Percentiles rank a stretch among this genome's conserved stretches.
Conservation (phyloP, 164 flowering plant genomes). For the Liquidambar formosana region DNA sequence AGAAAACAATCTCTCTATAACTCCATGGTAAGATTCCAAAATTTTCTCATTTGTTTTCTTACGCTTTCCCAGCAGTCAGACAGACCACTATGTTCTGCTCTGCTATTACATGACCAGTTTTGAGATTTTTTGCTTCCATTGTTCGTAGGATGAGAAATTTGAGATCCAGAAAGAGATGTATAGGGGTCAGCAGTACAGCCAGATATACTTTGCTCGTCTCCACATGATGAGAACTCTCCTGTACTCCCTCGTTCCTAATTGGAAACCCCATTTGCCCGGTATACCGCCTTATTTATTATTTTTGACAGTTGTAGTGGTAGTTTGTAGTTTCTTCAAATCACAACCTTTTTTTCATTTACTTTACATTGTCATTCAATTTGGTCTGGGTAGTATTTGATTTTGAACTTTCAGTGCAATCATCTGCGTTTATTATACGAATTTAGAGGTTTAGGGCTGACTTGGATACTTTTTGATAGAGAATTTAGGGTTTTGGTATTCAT, state of each 20-base stretch:
- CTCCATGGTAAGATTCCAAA: neutral
- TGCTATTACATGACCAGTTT: neutral
- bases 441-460: neutral
- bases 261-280: slow-evolving; percentile 92
- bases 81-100: neutral
- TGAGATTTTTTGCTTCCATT: neutral
- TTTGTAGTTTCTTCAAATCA: neutral
- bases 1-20: slow-evolving; percentile 61
- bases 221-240: slow-evolving; percentile 71
- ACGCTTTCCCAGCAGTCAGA: neutral
- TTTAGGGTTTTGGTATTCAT: neutral
- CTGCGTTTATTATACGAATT: neutral
- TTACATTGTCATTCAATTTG: neutral
- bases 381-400: neutral
- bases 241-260: slow-evolving; percentile 56
- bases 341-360: neutral
- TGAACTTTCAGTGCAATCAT: neutral
- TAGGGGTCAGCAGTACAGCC: slow-evolving; percentile 95
- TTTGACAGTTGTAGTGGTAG: neutral
- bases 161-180: slow-evolving; percentile 73
- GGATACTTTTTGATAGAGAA: neutral
- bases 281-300: slow-evolving; percentile 3
- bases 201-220: slow-evolving; percentile 84
- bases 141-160: slow-evolving; percentile 63
- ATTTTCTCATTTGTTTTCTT: neutral